Evolutionary conservation across 805 yeast species (phyloP).

Genomic region (Kockiozyma suomiensis): DNA sequence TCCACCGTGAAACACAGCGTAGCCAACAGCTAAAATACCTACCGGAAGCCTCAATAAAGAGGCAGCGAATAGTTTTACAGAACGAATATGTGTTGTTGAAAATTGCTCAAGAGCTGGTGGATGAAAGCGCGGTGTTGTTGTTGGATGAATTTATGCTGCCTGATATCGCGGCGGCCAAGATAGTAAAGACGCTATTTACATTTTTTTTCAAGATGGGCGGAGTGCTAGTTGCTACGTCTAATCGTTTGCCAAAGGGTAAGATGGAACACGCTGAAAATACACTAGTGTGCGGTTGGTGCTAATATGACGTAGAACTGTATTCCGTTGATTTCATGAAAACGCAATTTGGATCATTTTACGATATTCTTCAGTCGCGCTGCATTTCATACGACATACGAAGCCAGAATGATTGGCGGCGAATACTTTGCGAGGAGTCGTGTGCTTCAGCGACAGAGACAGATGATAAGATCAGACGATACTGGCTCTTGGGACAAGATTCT

Average conservation of each 20-base stretch:
- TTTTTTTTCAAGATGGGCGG: conserved; percentile 75
- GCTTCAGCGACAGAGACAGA: not conserved
- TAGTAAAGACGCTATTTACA: conserved; percentile 63
- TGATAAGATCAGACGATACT: conserved; percentile 11
- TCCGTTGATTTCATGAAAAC: conserved; percentile 63
- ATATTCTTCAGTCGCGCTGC: conserved; percentile 61
- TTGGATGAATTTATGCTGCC: conserved; percentile 79
- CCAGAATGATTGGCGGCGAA: conserved; percentile 56
- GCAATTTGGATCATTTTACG: conserved; percentile 60
- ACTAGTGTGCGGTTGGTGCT: too few relatives aligned
- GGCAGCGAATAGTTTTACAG: conserved; percentile 47
- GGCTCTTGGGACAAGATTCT: conserved; percentile 2
- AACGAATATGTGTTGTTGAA: conserved; percentile 68
- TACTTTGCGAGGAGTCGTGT: conserved; percentile 39
- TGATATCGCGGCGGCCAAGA: conserved; percentile 72
- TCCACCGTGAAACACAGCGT: conserved; percentile 46
- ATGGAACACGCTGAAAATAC: not conserved
- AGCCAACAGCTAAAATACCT: not conserved
- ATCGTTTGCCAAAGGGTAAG: conserved; percentile 60
- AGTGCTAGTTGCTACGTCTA: conserved; percentile 72
- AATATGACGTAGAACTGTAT: conserved; percentile 49
- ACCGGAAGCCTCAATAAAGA: conserved; percentile 14
- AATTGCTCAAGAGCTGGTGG: conserved; percentile 65
- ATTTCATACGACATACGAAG: conserved; percentile 64
- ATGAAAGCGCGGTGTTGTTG: conserved; percentile 58